Evolutionary conservation across 345 rosid genomes (phyloP), one percentile per base, ranked within the genome.

Genomic region (Eucalyptus polyanthemos): DNA sequence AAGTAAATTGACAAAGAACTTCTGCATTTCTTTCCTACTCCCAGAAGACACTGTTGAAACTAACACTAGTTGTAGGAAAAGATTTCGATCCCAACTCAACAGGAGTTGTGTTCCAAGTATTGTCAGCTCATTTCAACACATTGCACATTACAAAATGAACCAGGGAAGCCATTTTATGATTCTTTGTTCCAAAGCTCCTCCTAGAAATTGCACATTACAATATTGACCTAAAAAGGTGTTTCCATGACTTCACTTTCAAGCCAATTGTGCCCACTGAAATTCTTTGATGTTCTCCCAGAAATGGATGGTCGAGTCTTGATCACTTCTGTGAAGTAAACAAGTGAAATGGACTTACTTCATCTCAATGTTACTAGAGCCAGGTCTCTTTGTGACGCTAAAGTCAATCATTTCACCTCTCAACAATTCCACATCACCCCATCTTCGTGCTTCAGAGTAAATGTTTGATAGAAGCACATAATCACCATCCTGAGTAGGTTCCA

Each of bases 361-460:
- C 83, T 50, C 90, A 85, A 91, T 67, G 50, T 89, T 88, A 88
- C 92, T 91, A 80, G 62, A 85, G 25, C 92, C 92, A 31, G 88
- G 91, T 62, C 45, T 88, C 62, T 86, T 89, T 40, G 83, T 50
- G 37, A 91, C 69, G 45, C 50, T 45, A 40, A 14, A 42, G 40
- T 37, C 86, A 24, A 85, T 54, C 92, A 92, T 89, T 86, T 51
- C 89, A 44, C 87, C 76, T 69, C 95, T 89, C 51, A 89, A 90
- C 11, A 60, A 80, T 90, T 37, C 89, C 86, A 91, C 94, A 87
- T 86, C 93, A 42, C 50, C 80, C 95, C 95, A 93, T 67, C 91
- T 89, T 60, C 88, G 92, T 10, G 58, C 86, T 10, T 90, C 89
- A 51, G 93, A 93, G 89, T 92, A 86, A 25, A 89, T 90, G 67